phyloP scores from a whole-genome alignment of 495 filamentous ascomycete species.

The Sordaria brevicollis region DNA sequence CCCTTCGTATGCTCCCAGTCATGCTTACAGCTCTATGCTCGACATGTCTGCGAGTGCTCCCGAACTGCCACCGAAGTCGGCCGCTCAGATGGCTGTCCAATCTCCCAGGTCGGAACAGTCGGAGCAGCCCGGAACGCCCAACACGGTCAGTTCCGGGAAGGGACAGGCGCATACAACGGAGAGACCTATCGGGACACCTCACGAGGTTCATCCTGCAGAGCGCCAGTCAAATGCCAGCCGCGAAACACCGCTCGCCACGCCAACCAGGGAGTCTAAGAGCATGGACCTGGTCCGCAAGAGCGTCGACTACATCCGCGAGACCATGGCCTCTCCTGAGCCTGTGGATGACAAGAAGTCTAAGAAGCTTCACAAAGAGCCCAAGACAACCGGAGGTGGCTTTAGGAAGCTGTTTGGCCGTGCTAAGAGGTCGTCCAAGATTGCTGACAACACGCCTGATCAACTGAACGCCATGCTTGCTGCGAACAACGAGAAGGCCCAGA shows the following conservation, averaged over 20 bases:
- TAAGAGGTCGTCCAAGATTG: conserved; percentile 43
- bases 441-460: conserved; percentile 35
- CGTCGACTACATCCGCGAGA: conserved; percentile 28
- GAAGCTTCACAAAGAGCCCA: conserved; percentile 47
- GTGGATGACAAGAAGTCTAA: conserved; percentile 37
- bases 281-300: conserved; percentile 27
- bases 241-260: conserved; percentile 27
- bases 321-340: conserved; percentile 35
- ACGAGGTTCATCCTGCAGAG: conserved; percentile 26
- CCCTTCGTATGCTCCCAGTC: conserved; percentile 21
- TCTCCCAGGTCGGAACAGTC: neutral
- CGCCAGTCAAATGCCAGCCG: conserved; percentile 21
- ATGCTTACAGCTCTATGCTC: conserved; percentile 5
- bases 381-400: conserved; percentile 34
- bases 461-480: conserved; percentile 24
- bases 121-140: neutral
- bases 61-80: conserved; percentile 25
- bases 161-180: conserved; percentile 9
- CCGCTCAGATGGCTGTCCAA: conserved; percentile 7
- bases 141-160: neutral
- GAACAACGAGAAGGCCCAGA: conserved; percentile 9
- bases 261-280: conserved; percentile 27
- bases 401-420: conserved; percentile 55
- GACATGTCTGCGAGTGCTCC: conserved; percentile 22
- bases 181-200: conserved; percentile 24